Percentiles rank a stretch among this genome's conserved stretches.
phyloP scores from a whole-genome alignment of 2,329 filamentous ascomycete genomes.

The Xylariaceae sp. region DNA sequence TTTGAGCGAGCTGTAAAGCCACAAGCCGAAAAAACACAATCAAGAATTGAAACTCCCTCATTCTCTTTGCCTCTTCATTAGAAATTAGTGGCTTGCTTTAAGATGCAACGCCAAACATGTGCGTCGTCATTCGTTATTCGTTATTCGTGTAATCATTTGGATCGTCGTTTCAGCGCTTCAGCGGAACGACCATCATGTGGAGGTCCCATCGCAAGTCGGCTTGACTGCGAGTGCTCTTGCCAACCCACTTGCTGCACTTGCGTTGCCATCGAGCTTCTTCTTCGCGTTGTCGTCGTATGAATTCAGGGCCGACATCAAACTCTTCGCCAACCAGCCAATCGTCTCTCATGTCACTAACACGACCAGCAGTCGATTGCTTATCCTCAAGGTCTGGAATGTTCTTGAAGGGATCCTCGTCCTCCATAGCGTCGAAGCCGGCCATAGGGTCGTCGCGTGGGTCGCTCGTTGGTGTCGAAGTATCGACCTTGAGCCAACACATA shows the following conservation, averaged over 20 bases:
- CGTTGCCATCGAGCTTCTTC: slow-evolving; percentile 90
- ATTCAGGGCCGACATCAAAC: slow-evolving; percentile 95
- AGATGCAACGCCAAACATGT: too few species aligned
- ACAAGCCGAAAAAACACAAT: too few species aligned
- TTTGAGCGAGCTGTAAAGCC: too few species aligned
- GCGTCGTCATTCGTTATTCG: too few species aligned
- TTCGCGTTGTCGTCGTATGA: slow-evolving; percentile 80
- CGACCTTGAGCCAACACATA: slow-evolving; percentile 95
- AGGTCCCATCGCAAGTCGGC: too few species aligned
- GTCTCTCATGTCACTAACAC: slow-evolving; percentile 61
- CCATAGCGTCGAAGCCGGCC: slow-evolving; percentile 64
- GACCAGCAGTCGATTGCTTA: slow-evolving; percentile 45
- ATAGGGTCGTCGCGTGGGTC: slow-evolving; percentile 53
- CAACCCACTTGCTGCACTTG: slow-evolving; percentile 84
- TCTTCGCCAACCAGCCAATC: slow-evolving; percentile 91
- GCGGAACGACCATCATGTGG: too few species aligned
- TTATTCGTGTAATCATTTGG: too few species aligned
- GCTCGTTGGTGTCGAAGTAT: slow-evolving; percentile 43
- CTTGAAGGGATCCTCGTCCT: slow-evolving; percentile 91
- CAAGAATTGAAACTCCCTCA: too few species aligned
- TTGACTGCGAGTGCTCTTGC: slow-evolving; percentile 39
- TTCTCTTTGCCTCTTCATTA: too few species aligned
- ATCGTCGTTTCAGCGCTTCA: too few species aligned
- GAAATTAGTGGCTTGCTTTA: too few species aligned
- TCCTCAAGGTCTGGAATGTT: slow-evolving; percentile 92